Evolutionary conservation across 2,329 filamentous ascomycete genomes (phyloP).

Genomic region (Neurospora sp.): DNA sequence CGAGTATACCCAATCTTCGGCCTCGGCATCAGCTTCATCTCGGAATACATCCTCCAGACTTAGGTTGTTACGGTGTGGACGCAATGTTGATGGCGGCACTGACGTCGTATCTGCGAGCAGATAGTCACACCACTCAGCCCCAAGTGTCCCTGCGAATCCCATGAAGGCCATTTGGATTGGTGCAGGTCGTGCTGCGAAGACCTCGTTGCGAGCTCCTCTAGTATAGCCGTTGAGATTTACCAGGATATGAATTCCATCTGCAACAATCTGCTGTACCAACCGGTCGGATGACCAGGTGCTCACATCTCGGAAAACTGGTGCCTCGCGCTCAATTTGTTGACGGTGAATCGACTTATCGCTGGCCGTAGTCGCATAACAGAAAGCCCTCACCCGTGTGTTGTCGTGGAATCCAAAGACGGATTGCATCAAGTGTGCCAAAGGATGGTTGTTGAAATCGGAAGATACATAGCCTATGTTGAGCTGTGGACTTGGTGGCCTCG

Average conservation of each 20-base stretch:
- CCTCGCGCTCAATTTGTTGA: slow-evolving; percentile 84
- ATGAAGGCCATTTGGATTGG: slow-evolving; percentile 99
- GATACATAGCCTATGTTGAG: slow-evolving; percentile 95
- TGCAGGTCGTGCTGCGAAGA: slow-evolving; percentile 88
- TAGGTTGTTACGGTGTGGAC: slow-evolving; percentile 67
- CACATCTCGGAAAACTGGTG: slow-evolving; percentile 82
- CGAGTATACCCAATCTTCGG: slow-evolving; percentile 83
- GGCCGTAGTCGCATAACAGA: slow-evolving; percentile 89
- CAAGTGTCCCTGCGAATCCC: slow-evolving; percentile 93
- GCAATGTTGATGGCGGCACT: slow-evolving; percentile 70
- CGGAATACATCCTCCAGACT: slow-evolving; percentile 59
- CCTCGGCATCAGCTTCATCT: slow-evolving; percentile 57
- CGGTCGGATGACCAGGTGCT: slow-evolving; percentile 78
- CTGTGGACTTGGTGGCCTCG: slow-evolving; percentile 67
- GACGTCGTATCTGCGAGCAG: slow-evolving; percentile 83
- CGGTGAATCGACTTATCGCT: slow-evolving; percentile 86
- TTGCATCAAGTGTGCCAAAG: slow-evolving; percentile 94
- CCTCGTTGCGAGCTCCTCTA: slow-evolving; percentile 88
- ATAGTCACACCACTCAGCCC: slow-evolving; percentile 98
- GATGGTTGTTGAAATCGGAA: slow-evolving; percentile 98
- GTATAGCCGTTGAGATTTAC: slow-evolving; percentile 99
- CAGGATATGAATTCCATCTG: slow-evolving; percentile 85
- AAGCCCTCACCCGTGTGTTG: slow-evolving; percentile 61
- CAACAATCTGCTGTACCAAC: slow-evolving; percentile 74
- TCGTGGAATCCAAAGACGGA: slow-evolving; percentile 94